These are phyloP conservation scores for Mimosa pudica DNA, from an alignment of 306 rosid species.

Conservation along the genomic window DNA sequence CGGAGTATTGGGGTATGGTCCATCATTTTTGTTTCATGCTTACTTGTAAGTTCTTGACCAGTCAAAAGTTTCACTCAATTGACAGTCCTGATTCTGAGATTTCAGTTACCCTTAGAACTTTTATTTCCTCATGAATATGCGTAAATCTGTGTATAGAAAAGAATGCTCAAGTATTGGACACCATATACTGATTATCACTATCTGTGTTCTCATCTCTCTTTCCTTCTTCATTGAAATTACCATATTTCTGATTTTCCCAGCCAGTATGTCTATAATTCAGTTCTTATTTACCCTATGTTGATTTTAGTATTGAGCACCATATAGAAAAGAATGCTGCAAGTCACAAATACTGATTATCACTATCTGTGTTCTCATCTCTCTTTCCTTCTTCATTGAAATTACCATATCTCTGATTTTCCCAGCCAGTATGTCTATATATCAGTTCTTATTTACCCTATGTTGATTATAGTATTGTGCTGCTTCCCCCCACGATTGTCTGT, in stretches of 20 bases:
- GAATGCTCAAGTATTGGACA: background rate
- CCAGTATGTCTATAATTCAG: conserved; percentile 9
- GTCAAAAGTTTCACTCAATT: background rate
- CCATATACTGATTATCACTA: background rate
- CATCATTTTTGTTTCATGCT: conserved; percentile 28
- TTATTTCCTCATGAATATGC: background rate
- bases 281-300: background rate
- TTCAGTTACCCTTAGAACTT: conserved; percentile 4
- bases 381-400: background rate
- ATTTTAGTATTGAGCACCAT: conserved; percentile 11
- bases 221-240: background rate
- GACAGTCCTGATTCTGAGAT: conserved; percentile 22
- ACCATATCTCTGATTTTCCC: background rate
- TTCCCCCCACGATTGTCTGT: conserved; percentile 20
- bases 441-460: background rate
- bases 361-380: background rate
- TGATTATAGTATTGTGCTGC: conserved; percentile 20
- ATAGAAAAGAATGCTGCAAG: background rate
- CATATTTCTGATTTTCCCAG: background rate
- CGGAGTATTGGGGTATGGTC: conserved; percentile 88
- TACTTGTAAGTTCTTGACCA: conserved; percentile 28
- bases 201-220: background rate
- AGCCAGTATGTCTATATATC: conserved; percentile 6
- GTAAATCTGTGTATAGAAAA: background rate
- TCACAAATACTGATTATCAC: background rate